These are phyloP conservation scores for Larix kaempferi DNA, from an alignment of 75 land plant genomes.

Conservation along the genomic window DNA sequence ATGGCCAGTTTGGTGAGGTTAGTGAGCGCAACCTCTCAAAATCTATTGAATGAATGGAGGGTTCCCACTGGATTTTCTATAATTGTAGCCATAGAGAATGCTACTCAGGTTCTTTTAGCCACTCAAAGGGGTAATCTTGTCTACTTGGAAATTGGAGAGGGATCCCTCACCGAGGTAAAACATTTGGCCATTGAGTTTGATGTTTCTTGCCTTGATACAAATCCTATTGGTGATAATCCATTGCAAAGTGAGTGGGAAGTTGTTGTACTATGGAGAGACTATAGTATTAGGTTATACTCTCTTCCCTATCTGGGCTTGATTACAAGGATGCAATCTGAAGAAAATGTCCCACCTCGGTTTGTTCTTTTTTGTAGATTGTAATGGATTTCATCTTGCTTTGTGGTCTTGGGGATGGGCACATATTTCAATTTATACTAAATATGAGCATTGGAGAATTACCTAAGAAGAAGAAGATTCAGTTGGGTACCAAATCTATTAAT, in stretches of 20 bases:
- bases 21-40: constrained; percentile 71
- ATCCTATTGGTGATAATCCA: constrained; percentile 86
- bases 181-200: constrained; percentile 92
- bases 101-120: constrained; percentile 82
- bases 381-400: constrained; percentile 91
- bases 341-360: constrained; percentile 96
- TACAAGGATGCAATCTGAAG: constrained; percentile 76
- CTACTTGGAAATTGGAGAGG: constrained; percentile 82
- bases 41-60: constrained; percentile 76
- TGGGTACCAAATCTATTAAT: constrained; percentile 95
- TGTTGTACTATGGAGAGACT: constrained; percentile 98
- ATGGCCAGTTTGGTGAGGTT: constrained; percentile 79
- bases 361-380: constrained; percentile 90
- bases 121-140: constrained; percentile 95
- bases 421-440: constrained; percentile 78
- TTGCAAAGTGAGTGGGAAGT: constrained; percentile 71
- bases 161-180: constrained; percentile 61
- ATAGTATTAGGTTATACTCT: constrained; percentile 84
- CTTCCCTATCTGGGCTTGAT: constrained; percentile 79
- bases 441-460: constrained; percentile 61
- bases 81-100: constrained; percentile 97
- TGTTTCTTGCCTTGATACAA: constrained; percentile 94
- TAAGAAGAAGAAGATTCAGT: constrained; percentile 90
- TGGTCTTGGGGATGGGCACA: constrained; percentile 98
- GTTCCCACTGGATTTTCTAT: constrained; percentile 77